Base-by-base conservation (phyloP, 2,329 filamentous ascomycete species). In the Didymella pomorum region DNA sequence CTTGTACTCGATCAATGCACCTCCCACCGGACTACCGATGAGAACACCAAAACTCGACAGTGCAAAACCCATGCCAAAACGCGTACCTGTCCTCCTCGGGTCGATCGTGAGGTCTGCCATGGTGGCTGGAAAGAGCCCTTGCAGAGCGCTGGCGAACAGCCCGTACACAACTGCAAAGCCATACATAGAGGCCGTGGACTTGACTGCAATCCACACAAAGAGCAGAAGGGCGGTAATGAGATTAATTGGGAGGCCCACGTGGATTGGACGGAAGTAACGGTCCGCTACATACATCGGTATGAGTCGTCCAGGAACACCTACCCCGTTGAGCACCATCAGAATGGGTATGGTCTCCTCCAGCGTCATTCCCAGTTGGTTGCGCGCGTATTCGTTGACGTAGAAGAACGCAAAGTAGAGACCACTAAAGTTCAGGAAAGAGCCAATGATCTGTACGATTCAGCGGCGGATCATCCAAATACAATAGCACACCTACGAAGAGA, bases 311-410 rank as follows among this genome's bases (percentile, higher is more conserved):
- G 82, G 74, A 8, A 83, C 74, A 0, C 81, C 82, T 0, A 80
- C 78, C 1, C 79, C 82, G 67, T 67, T 68, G 20, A 68, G 51
- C 48, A 84, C 77, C 45, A 85, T 80, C 2, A 83, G 73, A 4
- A 85, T 71, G 23, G 85, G 51, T 76, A 67, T 61, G 4, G 62
- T 58, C 33, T 63, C 57, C 44, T 65, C 56, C 25, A 63, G 75
- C 77, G 9, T 76, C 73, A 48, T 79, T 75, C 71, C 12, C 81
- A 80, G 12, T 82, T 84, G 67, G 84, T 88, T 2, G 81, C 80
- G 8, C 83, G 83, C 52, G 76, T 67, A 68, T 11, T 37, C 77
- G 71, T 21, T 80, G 41, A 65, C 51, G 48, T 57, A 79, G 69
- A 78, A 79, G 63, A 79, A 79, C 5, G 76, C 76, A 51, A 78